These are phyloP conservation scores for Rhododendron mucronatum DNA, from an alignment of 148 eudicot genomes.

Conservation along the genomic window DNA sequence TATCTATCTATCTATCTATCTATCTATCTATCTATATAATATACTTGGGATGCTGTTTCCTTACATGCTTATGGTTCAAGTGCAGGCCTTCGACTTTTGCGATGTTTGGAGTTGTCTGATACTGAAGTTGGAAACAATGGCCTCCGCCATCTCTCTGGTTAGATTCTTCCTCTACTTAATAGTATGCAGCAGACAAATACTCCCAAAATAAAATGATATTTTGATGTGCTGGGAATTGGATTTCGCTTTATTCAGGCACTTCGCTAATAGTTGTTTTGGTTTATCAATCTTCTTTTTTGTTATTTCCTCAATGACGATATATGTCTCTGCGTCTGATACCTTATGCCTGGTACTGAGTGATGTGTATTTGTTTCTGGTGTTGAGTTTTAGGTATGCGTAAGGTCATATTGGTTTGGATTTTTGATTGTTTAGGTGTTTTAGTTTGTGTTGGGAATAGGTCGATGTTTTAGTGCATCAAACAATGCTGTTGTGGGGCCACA, in stretches of 20 bases:
- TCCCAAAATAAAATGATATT: background rate
- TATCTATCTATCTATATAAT: background rate
- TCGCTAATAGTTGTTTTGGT: background rate
- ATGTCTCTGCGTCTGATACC: too few species aligned
- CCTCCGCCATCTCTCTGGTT: slow-evolving; percentile 75
- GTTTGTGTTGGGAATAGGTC: background rate
- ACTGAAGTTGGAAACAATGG: slow-evolving; percentile 90
- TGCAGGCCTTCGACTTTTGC: slow-evolving; percentile 65
- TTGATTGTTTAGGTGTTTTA: background rate
- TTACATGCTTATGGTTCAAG: slow-evolving; percentile 1
- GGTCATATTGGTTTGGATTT: background rate
- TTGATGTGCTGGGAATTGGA: background rate
- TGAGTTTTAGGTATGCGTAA: background rate
- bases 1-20: background rate
- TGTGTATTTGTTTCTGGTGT: background rate
- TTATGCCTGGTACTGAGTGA: background rate
- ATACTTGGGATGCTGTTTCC: background rate
- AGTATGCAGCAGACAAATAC: background rate
- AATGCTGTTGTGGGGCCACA: background rate
- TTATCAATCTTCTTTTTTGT: background rate
- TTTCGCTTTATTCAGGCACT: background rate
- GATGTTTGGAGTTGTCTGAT: slow-evolving; percentile 85
- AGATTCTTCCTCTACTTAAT: slow-evolving; percentile 6
- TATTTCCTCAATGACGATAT: background rate
- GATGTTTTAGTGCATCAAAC: background rate